phyloP scores from a whole-genome alignment of 768 basidiomycete species.

The Tubosaeta sp. region DNA sequence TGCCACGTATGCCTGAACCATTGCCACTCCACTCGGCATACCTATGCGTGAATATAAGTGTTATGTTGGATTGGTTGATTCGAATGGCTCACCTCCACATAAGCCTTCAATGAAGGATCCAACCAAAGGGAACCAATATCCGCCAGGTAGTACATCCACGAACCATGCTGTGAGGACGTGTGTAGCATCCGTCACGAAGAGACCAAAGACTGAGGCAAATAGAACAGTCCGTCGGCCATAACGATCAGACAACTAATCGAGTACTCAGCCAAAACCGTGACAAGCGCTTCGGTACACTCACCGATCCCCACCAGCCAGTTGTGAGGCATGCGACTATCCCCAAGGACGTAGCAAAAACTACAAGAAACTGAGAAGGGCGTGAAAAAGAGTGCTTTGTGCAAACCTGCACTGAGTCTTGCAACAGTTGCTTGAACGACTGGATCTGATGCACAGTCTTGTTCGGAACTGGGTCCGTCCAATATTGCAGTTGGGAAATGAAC shows the following conservation, averaged over 20 bases:
- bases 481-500: slow-evolving; percentile 5
- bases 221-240: slow-evolving; percentile 66
- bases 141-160: slow-evolving; percentile 62
- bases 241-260: slow-evolving; percentile 65
- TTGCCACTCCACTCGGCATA: slow-evolving; percentile 44
- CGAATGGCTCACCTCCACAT: slow-evolving; percentile 56
- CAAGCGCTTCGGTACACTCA: slow-evolving; percentile 34
- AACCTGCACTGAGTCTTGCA: slow-evolving; percentile 61
- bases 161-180: slow-evolving; percentile 64
- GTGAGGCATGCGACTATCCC: slow-evolving; percentile 77
- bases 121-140: slow-evolving; percentile 74
- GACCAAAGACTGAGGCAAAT: slow-evolving; percentile 55
- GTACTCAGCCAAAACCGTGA: background rate
- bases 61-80: background rate
- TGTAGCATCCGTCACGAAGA: slow-evolving; percentile 57
- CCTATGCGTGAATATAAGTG: slow-evolving; percentile 36
- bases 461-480: background rate
- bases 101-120: slow-evolving; percentile 65
- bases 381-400: slow-evolving; percentile 14
- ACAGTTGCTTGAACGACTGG: slow-evolving; percentile 72
- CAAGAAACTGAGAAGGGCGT: background rate
- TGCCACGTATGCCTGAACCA: slow-evolving; percentile 62
- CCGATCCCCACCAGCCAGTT: slow-evolving; percentile 83
- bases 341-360: slow-evolving; percentile 60
- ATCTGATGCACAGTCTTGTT: slow-evolving; percentile 53